These are phyloP conservation scores for Phyllosticta citriasiana DNA, from an alignment of 2,329 filamentous ascomycete genomes.

Conservation along the genomic window DNA sequence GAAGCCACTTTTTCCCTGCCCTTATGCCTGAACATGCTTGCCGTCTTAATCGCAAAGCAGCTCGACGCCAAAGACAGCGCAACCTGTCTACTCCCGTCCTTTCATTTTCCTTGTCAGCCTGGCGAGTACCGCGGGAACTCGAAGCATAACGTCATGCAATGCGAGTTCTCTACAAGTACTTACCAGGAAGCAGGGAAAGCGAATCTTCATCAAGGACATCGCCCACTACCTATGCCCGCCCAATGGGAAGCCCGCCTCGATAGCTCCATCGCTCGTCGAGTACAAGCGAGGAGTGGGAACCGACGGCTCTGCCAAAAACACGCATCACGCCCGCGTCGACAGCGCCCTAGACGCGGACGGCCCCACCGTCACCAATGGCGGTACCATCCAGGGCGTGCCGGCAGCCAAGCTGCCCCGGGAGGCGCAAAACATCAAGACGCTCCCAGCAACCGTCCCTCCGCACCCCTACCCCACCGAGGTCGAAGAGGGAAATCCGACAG, in stretches of 20 bases:
- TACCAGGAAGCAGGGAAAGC: constrained; percentile 59
- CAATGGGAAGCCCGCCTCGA: constrained; percentile 52
- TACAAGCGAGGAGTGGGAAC: constrained; percentile 53
- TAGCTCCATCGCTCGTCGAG: constrained; percentile 65
- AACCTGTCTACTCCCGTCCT: neutral
- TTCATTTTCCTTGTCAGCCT: neutral
- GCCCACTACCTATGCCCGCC: constrained; percentile 82
- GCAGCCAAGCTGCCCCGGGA: constrained; percentile 12
- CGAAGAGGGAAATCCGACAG: constrained; percentile 71
- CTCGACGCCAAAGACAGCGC: neutral
- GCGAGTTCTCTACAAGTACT: constrained; percentile 11
- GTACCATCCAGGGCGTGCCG: constrained; percentile 19
- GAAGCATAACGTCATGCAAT: neutral
- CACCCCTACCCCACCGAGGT: constrained; percentile 49
- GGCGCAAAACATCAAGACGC: neutral
- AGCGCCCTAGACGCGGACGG: constrained; percentile 23
- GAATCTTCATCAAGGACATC: constrained; percentile 97
- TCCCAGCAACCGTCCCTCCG: constrained; percentile 27
- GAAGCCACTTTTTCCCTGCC: neutral
- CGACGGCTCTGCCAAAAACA: constrained; percentile 18
- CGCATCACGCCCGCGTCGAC: constrained; percentile 12
- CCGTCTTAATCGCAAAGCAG: neutral
- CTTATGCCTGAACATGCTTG: neutral
- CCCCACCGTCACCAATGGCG: constrained; percentile 13
- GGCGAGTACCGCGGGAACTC: neutral